Conservation (phyloP, 805 yeast species). For the Zygoascus bituminiphila region DNA sequence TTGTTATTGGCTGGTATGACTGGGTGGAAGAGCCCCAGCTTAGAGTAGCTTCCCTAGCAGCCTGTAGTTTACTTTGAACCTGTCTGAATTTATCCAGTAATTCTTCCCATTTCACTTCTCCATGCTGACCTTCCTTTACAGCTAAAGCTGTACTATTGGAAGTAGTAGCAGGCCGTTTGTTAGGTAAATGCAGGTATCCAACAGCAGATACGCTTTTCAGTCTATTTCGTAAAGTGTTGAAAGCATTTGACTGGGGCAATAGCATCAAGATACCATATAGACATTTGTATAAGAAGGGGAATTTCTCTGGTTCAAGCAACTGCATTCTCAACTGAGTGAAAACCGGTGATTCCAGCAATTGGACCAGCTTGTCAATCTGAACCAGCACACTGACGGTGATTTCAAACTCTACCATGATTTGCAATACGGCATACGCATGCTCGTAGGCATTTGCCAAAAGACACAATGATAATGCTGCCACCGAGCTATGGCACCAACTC, state of each 20-base stretch:
- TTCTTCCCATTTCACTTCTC: constrained; percentile 33
- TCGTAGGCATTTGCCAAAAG: constrained; percentile 82
- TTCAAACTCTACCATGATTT: constrained; percentile 74
- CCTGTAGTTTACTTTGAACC: constrained; percentile 33
- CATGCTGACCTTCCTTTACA: constrained; percentile 11
- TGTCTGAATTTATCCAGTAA: constrained; percentile 41
- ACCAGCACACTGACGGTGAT: constrained; percentile 69
- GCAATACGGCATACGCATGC: constrained; percentile 73
- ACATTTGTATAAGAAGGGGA: constrained; percentile 77
- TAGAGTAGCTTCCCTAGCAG: constrained; percentile 6
- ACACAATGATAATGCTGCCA: constrained; percentile 80
- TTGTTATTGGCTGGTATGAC: neutral
- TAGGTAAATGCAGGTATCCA: constrained; percentile 28
- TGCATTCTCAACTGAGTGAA: constrained; percentile 82
- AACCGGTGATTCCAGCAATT: constrained; percentile 84
- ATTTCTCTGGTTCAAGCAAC: constrained; percentile 74
- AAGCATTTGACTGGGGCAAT: constrained; percentile 88
- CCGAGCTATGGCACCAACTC: constrained; percentile 88
- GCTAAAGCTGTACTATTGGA: constrained; percentile 8
- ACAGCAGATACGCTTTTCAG: constrained; percentile 46
- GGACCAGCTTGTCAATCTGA: constrained; percentile 84
- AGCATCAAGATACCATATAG: constrained; percentile 89
- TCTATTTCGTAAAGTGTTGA: constrained; percentile 70
- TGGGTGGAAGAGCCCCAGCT: neutral
- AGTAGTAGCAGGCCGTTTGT: constrained; percentile 1